Evolutionary conservation across 192 early-diverging fungal genomes (phyloP).

Genomic region (Tieghemiomyces parasiticus): DNA sequence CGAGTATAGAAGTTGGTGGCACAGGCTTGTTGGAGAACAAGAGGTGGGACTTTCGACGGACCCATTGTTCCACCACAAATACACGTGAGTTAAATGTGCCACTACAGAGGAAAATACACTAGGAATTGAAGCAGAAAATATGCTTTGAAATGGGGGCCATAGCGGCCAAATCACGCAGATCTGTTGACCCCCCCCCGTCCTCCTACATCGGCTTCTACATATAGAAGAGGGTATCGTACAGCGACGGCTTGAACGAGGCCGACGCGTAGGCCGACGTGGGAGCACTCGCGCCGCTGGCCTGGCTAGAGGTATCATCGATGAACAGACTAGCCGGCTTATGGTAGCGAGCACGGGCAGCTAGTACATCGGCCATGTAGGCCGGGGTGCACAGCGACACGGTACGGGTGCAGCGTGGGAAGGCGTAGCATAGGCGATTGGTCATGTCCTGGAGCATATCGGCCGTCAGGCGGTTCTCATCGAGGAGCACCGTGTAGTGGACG

Average conservation of each 20-base stretch:
- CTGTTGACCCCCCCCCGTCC: no score
- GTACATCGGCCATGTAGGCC: conserved; percentile 85
- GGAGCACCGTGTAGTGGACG: conserved; percentile 82
- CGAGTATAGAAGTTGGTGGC: no score
- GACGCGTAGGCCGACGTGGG: not conserved
- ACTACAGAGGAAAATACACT: no score
- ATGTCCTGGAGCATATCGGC: conserved; percentile 69
- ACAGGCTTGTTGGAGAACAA: no score
- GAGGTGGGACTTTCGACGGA: no score
- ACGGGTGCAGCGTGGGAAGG: conserved; percentile 77
- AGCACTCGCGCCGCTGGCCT: not conserved
- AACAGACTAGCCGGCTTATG: conserved; percentile 22
- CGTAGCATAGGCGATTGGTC: conserved; percentile 79
- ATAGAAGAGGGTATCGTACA: not conserved
- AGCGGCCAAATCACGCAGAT: no score
- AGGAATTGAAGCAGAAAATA: no score
- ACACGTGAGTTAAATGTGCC: no score
- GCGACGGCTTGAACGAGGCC: not conserved
- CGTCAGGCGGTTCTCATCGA: conserved; percentile 72
- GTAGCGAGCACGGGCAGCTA: conserved; percentile 73
- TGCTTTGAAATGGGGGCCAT: no score
- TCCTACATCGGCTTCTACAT: no score
- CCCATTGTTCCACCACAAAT: no score
- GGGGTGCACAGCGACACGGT: conserved; percentile 79
- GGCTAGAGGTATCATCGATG: not conserved